Conservation (phyloP, 768 basidiomycete species). For the Trametes gibbosa region DNA sequence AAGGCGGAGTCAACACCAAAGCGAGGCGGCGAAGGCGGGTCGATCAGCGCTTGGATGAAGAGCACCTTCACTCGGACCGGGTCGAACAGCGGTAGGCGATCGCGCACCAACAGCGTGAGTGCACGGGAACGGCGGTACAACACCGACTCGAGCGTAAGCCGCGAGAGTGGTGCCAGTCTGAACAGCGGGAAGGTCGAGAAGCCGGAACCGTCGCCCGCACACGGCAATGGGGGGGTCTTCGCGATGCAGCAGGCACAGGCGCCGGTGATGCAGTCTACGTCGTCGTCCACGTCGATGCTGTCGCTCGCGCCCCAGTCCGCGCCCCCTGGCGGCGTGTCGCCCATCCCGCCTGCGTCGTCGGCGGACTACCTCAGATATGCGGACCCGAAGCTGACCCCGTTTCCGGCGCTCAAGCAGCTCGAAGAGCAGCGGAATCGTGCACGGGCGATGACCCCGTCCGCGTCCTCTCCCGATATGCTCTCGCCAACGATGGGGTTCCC, state of each 20-base stretch:
- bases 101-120: conserved; percentile 74
- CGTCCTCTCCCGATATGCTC: conserved; percentile 49
- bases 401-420: conserved; percentile 80
- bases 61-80: conserved; percentile 61
- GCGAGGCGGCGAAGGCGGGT: conserved; percentile 48
- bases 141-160: conserved; percentile 69
- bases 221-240: conserved; percentile 18
- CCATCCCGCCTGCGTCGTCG: conserved; percentile 73
- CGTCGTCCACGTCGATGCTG: conserved; percentile 60
- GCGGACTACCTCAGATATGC: conserved; percentile 73
- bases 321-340: conserved; percentile 59
- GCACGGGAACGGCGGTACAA: conserved; percentile 65
- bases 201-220: conserved; percentile 27
- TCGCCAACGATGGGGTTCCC: conserved; percentile 40
- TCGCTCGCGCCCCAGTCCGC: conserved; percentile 54
- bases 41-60: conserved; percentile 64
- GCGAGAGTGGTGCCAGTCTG: conserved; percentile 74
- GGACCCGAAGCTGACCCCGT: conserved; percentile 81
- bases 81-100: conserved; percentile 69
- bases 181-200: conserved; percentile 61
- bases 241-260: conserved; percentile 40
- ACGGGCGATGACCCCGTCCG: conserved; percentile 47
- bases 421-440: conserved; percentile 69
- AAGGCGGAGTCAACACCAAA: conserved; percentile 43
- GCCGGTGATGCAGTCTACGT: conserved; percentile 54